Evolutionary conservation across 2,329 filamentous ascomycete genomes (phyloP), one percentile per base, ranked within the genome.

Genomic region (Clarireedia hainanense): DNA sequence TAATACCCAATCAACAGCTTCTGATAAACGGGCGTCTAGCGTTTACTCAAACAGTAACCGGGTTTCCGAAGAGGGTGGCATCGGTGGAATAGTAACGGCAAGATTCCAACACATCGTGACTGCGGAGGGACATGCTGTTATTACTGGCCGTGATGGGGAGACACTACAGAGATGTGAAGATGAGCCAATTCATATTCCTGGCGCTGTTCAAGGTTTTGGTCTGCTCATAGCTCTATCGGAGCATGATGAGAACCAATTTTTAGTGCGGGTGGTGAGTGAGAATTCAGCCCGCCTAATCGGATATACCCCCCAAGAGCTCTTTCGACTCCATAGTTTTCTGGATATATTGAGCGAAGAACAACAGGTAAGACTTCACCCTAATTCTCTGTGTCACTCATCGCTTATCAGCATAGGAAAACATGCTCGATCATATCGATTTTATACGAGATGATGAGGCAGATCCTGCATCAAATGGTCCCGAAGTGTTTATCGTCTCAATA

Each of bases 401-500:
- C 49, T 51, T 27, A 51, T 37, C 5, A n/a, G 15, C 95, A 66
- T 79, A 85, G 15, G 90, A 95, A 60, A 91, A 89, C 60, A 74
- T 96, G 0, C 73, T 94, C 6, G 90, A 95, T 62, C 90, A 95
- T 62, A 80, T 95, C 51, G 89, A 95, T 66, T 95, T 95, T 67
- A 88, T 95, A 52, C 81, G 85, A 23, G 89, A 95, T 50, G 89
- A 94, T 60, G 87, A 89, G 10, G 80, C 85, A 0, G 89, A 95
- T 66, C 84, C 89, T 0, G 76, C 79, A 0, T 72, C 79, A 1
- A 91, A 91, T 61, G 91, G 90, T 0, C 90, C 90, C 0, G 90
- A 95, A 64, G 88, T 96, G 3, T 94, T 96, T 63, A 88, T 88
- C 49, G 71, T 95, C 50, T 85, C 86, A 0, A 77, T 95, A 46